Percentiles rank a stretch among this genome's conserved stretches.
These are phyloP conservation scores for Triangularia verruculosa DNA, from an alignment of 2,329 filamentous ascomycete genomes.

Conservation along the genomic window DNA sequence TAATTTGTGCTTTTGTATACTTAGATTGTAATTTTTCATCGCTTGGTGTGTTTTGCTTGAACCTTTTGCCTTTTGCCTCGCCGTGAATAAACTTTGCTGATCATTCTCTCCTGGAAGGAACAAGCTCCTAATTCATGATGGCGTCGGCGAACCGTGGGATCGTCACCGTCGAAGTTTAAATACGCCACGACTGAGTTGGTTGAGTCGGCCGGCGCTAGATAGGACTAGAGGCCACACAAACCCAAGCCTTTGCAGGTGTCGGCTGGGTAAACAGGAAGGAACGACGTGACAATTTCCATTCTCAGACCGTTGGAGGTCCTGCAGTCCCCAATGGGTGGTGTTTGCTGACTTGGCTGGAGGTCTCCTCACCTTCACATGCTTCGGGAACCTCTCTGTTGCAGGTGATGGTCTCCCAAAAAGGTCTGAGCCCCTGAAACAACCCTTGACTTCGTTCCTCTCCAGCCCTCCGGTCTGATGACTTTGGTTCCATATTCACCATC, in stretches of 20 bases:
- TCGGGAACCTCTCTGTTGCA: background rate
- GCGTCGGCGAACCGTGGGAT: background rate
- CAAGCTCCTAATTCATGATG: background rate
- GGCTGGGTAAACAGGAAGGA: background rate
- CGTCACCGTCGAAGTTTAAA: background rate
- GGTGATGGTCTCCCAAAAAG: background rate
- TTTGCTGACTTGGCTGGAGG: background rate
- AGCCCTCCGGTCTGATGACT: no score
- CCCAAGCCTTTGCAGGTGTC: background rate
- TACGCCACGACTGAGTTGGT: background rate
- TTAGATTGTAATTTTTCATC: background rate
- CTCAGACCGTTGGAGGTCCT: background rate
- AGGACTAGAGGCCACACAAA: background rate
- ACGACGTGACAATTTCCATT: background rate
- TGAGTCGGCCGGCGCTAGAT: background rate
- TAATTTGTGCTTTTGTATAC: background rate
- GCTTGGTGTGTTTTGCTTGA: background rate
- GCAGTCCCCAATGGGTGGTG: background rate
- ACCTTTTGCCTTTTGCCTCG: background rate
- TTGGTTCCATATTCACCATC: no score
- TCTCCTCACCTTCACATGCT: background rate
- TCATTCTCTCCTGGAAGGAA: background rate
- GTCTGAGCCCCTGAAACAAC: background rate
- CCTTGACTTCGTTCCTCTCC: no score
- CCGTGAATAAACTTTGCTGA: background rate